Percentiles rank a stretch among this genome's conserved stretches.
Conservation (phyloP, 768 basidiomycete species). For the Lyophyllum atratum region DNA sequence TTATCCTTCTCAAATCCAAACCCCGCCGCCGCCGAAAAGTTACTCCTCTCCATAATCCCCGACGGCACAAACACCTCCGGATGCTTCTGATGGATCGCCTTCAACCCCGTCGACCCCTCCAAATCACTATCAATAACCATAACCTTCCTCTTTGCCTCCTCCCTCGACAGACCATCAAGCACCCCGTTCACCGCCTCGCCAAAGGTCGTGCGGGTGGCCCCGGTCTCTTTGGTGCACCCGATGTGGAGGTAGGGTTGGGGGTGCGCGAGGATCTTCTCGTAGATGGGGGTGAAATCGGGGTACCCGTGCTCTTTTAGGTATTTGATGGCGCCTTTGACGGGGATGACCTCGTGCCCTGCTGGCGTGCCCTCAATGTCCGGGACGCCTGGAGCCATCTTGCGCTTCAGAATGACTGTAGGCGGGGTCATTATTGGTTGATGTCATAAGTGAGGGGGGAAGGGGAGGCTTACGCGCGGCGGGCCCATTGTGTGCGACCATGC, state of each 20-base stretch:
- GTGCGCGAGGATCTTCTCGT: conserved; percentile 63
- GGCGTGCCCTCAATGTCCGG: conserved; percentile 76
- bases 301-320: conserved; percentile 72
- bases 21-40: conserved; percentile 83
- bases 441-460: neutral
- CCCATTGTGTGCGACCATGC: conserved; percentile 61
- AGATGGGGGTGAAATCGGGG: conserved; percentile 48
- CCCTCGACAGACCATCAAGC: conserved; percentile 71
- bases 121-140: conserved; percentile 90
- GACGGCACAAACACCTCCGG: conserved; percentile 85
- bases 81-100: conserved; percentile 86
- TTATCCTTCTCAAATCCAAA: conserved; percentile 84
- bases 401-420: conserved; percentile 64
- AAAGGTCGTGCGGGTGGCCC: conserved; percentile 81
- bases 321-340: conserved; percentile 75
- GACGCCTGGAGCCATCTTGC: conserved; percentile 67
- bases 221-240: conserved; percentile 73
- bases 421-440: neutral
- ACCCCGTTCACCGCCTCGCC: conserved; percentile 84
- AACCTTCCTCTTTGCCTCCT: conserved; percentile 77
- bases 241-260: conserved; percentile 59
- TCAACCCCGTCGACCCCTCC: conserved; percentile 88
- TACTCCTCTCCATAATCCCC: conserved; percentile 87
- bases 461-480: conserved; percentile 68
- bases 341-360: conserved; percentile 86